These are phyloP conservation scores for Xylariales sp. DNA, from an alignment of 2,329 filamentous ascomycete genomes.

Conservation along the genomic window DNA sequence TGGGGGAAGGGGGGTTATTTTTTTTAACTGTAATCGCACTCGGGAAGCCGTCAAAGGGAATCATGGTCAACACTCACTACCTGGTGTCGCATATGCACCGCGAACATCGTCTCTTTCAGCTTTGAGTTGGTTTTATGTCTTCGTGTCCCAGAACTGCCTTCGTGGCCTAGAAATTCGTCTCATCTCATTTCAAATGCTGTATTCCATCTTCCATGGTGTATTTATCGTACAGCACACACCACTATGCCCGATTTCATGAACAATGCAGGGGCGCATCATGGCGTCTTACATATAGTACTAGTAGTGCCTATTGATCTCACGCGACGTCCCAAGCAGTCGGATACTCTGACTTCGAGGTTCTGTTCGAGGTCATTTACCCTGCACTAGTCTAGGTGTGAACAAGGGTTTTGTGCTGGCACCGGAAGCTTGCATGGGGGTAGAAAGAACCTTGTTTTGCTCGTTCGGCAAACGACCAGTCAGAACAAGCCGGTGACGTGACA, in stretches of 20 bases:
- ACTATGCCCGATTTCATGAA: neutral
- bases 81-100: neutral
- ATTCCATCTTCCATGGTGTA: conserved; percentile 11
- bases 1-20: neutral
- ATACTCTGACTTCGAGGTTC: conserved; percentile 19
- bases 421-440: conserved; percentile 8
- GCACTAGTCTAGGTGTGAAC: conserved; percentile 6
- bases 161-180: neutral
- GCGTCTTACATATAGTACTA: conserved; percentile 8
- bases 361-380: conserved; percentile 22
- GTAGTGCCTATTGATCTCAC: conserved; percentile 23
- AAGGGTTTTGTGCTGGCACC: neutral
- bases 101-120: conserved; percentile 11
- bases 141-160: neutral
- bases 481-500: conserved; percentile 17
- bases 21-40: neutral
- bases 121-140: conserved; percentile 3
- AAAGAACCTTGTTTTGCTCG: conserved; percentile 23
- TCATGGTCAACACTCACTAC: neutral
- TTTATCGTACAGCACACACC: neutral
- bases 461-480: conserved; percentile 38
- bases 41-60: neutral
- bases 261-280: conserved; percentile 1
- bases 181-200: neutral
- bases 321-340: conserved; percentile 38